phyloP scores from a whole-genome alignment of 164 flowering plant species.

The Tinospora cordifolia region DNA sequence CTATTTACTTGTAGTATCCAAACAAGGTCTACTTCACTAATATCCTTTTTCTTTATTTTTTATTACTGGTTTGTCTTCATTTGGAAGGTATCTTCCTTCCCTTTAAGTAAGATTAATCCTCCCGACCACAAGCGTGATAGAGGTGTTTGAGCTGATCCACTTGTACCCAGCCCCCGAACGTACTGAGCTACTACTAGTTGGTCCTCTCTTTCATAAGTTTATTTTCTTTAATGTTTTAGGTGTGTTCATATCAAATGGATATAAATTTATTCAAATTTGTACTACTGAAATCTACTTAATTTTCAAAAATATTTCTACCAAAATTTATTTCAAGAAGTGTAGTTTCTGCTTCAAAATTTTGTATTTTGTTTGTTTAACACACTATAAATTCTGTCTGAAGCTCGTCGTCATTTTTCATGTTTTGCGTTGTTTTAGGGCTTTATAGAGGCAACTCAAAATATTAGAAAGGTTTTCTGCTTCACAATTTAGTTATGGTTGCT shows the following conservation, averaged over 20 bases:
- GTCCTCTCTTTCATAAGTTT: not conserved
- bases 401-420: not conserved
- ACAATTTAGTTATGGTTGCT: slow-evolving; percentile 26
- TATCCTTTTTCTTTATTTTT: not conserved
- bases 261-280: too few relatives aligned
- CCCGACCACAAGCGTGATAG: too few relatives aligned
- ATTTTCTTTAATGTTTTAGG: not conserved
- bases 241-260: not conserved
- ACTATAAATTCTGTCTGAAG: not conserved
- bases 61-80: too few relatives aligned
- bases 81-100: too few relatives aligned
- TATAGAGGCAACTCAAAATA: not conserved
- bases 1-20: not conserved
- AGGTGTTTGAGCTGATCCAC: too few relatives aligned
- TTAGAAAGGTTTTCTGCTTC: slow-evolving; percentile 12
- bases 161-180: too few relatives aligned
- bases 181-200: too few relatives aligned
- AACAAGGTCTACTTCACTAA: not conserved
- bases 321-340: not conserved
- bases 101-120: too few relatives aligned
- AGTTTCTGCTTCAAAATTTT: not conserved
- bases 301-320: too few relatives aligned
- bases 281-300: too few relatives aligned
- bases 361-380: too few relatives aligned
- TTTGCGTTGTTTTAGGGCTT: not conserved